These are phyloP conservation scores for Sarocladiaceae sp. DNA, from an alignment of 2,329 filamentous ascomycete genomes.

Conservation along the genomic window DNA sequence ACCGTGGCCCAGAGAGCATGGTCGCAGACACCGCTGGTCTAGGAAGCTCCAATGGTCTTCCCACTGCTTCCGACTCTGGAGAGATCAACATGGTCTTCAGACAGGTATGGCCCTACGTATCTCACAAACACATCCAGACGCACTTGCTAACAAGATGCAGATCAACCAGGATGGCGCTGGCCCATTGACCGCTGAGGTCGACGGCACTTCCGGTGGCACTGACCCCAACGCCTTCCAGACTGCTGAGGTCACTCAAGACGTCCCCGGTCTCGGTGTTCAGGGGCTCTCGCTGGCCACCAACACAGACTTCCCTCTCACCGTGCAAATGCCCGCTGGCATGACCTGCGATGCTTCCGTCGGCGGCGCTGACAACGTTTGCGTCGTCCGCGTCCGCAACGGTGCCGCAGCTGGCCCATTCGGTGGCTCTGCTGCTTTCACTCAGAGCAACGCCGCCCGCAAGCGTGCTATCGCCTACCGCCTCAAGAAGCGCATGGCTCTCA, in stretches of 20 bases:
- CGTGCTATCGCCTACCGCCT: constrained; percentile 53
- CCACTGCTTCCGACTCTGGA: constrained; percentile 57
- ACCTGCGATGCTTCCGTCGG: constrained; percentile 57
- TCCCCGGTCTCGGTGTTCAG: constrained; percentile 51
- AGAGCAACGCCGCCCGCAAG: constrained; percentile 54
- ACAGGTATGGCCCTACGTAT: constrained; percentile 22
- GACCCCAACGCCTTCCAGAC: constrained; percentile 56
- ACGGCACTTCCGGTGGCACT: constrained; percentile 59
- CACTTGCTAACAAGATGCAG: constrained; percentile 29
- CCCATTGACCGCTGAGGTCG: constrained; percentile 55
- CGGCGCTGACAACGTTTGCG: constrained; percentile 58
- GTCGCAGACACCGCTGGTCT: constrained; percentile 51
- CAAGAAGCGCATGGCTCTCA: constrained; percentile 33
- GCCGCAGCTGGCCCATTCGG: constrained; percentile 63
- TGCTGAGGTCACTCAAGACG: constrained; percentile 55
- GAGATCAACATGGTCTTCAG: constrained; percentile 61
- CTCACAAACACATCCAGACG: not conserved
- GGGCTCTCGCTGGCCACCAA: constrained; percentile 56
- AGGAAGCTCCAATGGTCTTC: constrained; percentile 51
- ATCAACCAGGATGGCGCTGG: constrained; percentile 70
- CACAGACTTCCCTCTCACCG: constrained; percentile 60
- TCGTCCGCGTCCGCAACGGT: constrained; percentile 60
- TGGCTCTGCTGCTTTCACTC: constrained; percentile 62
- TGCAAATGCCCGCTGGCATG: constrained; percentile 66
- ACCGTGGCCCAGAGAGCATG: constrained; percentile 39